Conservation (phyloP, 306 rosid genomes). For the Vigna radiata region DNA sequence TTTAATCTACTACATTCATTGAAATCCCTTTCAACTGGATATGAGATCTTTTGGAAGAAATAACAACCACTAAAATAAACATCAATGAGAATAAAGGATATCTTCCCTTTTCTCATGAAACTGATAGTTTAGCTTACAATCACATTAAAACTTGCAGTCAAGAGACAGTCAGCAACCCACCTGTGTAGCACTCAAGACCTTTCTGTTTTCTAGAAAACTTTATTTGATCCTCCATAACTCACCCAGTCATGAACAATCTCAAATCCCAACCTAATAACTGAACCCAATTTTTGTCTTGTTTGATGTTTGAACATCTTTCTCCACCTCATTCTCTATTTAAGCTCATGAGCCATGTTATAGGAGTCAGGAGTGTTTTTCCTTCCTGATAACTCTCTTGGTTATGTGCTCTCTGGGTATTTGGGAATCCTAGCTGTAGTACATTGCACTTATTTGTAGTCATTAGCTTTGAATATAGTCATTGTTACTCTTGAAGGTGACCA, state of each 20-base stretch:
- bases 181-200: slow-evolving; percentile 2
- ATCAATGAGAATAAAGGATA: not conserved
- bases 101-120: too few species aligned
- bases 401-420: not conserved
- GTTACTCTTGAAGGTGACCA: slow-evolving; percentile 27
- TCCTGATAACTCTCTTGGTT: slow-evolving; percentile 6
- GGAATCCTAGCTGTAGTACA: slow-evolving; percentile 13
- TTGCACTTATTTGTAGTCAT: not conserved
- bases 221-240: not conserved
- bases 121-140: too few species aligned
- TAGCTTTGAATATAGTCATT: slow-evolving; percentile 13
- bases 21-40: not conserved
- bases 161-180: not conserved
- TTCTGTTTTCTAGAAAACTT: slow-evolving; percentile 31
- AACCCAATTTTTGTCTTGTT: not conserved
- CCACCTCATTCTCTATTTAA: slow-evolving; percentile 9
- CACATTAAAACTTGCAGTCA: too few species aligned
- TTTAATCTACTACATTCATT: slow-evolving; percentile 4
- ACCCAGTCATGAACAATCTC: slow-evolving; percentile 12
- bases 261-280: slow-evolving; percentile 23
- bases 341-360: slow-evolving; percentile 8
- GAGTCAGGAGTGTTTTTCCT: slow-evolving; percentile 29
- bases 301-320: slow-evolving; percentile 22
- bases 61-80: not conserved
- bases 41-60: not conserved